These are phyloP conservation scores for Bidens hawaiensis DNA, from an alignment of 140 eudicot species.

Conservation along the genomic window DNA sequence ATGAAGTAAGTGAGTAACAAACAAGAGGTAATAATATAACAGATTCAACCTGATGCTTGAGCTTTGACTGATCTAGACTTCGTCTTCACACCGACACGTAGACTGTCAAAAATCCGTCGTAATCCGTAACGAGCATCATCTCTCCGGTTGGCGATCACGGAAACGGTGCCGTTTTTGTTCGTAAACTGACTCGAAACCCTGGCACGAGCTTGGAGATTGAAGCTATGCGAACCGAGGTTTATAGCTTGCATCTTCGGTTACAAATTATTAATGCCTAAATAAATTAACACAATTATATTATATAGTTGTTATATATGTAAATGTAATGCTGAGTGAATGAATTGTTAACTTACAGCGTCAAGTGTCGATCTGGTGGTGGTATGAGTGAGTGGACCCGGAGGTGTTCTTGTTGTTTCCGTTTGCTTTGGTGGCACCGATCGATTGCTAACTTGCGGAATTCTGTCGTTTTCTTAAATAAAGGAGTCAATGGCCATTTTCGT, in stretches of 20 bases:
- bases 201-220: constrained; percentile 27
- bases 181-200: constrained; percentile 19
- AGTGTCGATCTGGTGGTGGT: not conserved
- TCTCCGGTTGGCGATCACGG: constrained; percentile 21
- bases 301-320: too few relatives aligned
- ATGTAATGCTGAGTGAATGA: not conserved
- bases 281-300: too few relatives aligned
- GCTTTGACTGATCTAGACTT: constrained; percentile 75
- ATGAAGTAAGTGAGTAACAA: too few relatives aligned
- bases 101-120: too few relatives aligned
- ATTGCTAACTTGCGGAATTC: not conserved
- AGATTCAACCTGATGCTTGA: constrained; percentile 63
- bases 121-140: constrained; percentile 34
- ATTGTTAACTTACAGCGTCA: not conserved
- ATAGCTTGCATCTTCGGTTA: constrained; percentile 30
- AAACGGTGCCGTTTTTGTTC: constrained; percentile 8
- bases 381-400: not conserved
- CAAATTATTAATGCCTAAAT: not conserved
- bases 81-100: too few relatives aligned
- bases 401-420: not conserved
- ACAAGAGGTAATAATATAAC: not conserved
- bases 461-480: too few relatives aligned
- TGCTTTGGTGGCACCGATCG: not conserved
- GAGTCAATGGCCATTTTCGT: too few relatives aligned
- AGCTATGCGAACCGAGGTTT: constrained; percentile 4